Evolutionary conservation across 345 rosid species (phyloP).

Genomic region (Gossypium stocksii): DNA sequence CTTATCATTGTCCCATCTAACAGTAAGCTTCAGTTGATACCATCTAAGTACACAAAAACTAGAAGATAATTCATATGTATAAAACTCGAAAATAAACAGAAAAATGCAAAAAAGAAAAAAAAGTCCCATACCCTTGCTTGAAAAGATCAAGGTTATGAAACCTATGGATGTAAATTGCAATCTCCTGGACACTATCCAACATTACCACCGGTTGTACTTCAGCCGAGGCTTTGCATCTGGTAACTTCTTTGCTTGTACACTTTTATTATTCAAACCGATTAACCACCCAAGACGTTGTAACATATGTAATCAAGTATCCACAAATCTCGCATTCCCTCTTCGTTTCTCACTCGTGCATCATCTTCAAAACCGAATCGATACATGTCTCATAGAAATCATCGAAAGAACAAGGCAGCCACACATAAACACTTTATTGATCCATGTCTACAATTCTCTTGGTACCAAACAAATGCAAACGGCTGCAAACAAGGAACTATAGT

Average conservation of each 20-base stretch:
- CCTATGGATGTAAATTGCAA: constrained; percentile 75
- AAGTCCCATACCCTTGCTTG: constrained; percentile 73
- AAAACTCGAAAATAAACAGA: not conserved
- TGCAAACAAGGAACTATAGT: too few species aligned
- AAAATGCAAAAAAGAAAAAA: not conserved
- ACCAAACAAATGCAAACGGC: too few species aligned
- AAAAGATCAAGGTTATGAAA: constrained; percentile 86
- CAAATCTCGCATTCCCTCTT: constrained; percentile 30
- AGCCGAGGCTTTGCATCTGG: constrained; percentile 44
- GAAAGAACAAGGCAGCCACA: too few species aligned
- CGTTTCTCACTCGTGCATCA: not conserved
- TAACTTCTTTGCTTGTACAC: constrained; percentile 34
- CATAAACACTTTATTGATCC: too few species aligned
- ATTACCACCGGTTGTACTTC: constrained; percentile 51
- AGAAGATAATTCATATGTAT: not conserved
- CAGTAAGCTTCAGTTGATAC: constrained; percentile 80
- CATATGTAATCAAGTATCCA: constrained; percentile 39
- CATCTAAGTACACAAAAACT: constrained; percentile 40
- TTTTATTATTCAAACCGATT: constrained; percentile 27
- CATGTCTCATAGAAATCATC: too few species aligned
- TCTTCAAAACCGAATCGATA: not conserved
- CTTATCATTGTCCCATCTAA: constrained; percentile 76
- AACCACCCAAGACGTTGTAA: constrained; percentile 48
- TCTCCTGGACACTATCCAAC: constrained; percentile 72
- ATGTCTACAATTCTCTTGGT: too few species aligned